Percentiles rank a stretch among this genome's conserved stretches.
phyloP scores from a whole-genome alignment of 2,329 filamentous ascomycete species.

The Aspergillus terreus region DNA sequence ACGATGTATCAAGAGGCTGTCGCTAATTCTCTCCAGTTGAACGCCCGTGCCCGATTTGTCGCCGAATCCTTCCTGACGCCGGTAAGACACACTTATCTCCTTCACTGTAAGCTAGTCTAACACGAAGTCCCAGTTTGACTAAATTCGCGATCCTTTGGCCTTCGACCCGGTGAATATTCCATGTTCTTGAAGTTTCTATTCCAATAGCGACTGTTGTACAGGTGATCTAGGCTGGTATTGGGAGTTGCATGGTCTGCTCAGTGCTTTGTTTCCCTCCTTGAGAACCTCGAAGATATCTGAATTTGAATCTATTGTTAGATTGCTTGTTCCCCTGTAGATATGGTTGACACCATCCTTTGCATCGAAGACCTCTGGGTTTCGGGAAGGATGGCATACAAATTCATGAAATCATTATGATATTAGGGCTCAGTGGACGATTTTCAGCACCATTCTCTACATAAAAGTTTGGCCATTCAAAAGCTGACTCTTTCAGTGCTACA shows the following conservation, averaged over 20 bases:
- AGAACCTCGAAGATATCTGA: constrained; percentile 1
- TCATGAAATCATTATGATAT: no score
- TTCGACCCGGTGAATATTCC: constrained; percentile 16
- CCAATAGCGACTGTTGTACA: constrained; percentile 18
- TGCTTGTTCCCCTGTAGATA: neutral
- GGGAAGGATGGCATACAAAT: no score
- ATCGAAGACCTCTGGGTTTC: no score
- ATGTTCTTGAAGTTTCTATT: constrained; percentile 14
- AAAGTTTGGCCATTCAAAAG: no score
- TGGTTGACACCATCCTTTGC: neutral
- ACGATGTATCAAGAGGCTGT: constrained; percentile 17
- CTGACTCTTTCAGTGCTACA: no score
- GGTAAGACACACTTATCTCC: constrained; percentile 46
- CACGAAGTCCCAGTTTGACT: constrained; percentile 23
- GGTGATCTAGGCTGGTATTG: constrained; percentile 22
- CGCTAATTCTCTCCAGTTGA: constrained; percentile 59
- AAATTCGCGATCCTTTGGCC: constrained; percentile 7
- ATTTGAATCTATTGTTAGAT: constrained; percentile 4
- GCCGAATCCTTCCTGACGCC: constrained; percentile 98
- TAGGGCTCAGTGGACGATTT: no score
- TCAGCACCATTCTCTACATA: no score
- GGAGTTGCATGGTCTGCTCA: constrained; percentile 9
- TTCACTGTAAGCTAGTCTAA: constrained; percentile 23
- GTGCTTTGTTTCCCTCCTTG: constrained; percentile 12
- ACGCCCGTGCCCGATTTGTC: constrained; percentile 93